Evolutionary conservation across 495 filamentous ascomycete species (phyloP), one percentile per base, ranked within the genome.

Genomic region (Neurospora sp.): DNA sequence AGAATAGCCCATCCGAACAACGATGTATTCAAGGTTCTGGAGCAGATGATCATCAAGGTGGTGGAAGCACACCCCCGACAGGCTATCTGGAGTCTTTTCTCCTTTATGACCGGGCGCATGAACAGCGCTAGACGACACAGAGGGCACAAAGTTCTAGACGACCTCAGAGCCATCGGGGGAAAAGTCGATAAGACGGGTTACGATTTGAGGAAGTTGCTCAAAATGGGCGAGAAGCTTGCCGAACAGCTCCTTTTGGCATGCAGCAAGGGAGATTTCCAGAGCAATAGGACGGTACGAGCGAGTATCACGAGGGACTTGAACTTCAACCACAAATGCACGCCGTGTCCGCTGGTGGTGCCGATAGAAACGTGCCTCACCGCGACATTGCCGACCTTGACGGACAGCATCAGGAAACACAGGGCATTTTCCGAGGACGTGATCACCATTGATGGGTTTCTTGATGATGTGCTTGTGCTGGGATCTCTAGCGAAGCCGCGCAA

Each of bases 401-500:
- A 92, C 74, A 87, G 86, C 35, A 80, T 91, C 69, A 89, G 87
- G 74, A 88, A 85, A n/a, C 94, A 97, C 83, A 89, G 90, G 75
- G 89, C 94, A 2, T 99, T 98, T 77, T 89, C 93, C 85, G 74
- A 87, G 84, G 78, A 87, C 69, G 81, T 83, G 5, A 82, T 87
- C 40, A 83, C 85, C 72, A 85, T 90, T 48, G 75, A 83, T 79
- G 86, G 86, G 9, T 94, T 98, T 77, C 79, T 89, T 9, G 94
- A 98, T 75, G 90, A 97, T 35, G 96, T 96, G 6, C 82, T 94
- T 53, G 90, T 99, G n/a, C 82, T 99, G 39, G 91, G 90, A 70
- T 98, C 96, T 14, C 87, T 98, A 61, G 94, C 97, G 73, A 92
- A 94, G 75, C 96, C 96, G 16, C 90, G 95, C 69, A 97, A 93